A percentile compares a stretch with the other conserved stretches of the same genome.
phyloP scores from a whole-genome alignment of 208 protist genomes.

The Acanthamoeba rhysodes region DNA sequence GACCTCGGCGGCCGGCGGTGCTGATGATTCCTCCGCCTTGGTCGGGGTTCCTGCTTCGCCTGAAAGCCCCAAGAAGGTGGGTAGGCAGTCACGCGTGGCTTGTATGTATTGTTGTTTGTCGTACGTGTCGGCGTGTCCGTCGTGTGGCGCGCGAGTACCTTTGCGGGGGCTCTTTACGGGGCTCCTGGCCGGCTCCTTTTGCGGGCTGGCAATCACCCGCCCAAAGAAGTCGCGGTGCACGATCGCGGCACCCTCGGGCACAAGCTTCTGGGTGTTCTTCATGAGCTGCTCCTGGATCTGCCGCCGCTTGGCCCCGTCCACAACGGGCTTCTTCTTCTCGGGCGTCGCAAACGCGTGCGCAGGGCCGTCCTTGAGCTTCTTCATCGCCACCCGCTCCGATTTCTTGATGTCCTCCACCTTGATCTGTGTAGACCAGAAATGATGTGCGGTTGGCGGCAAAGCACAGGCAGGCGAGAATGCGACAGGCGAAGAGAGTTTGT shows the following conservation, averaged over 20 bases:
- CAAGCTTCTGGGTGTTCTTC: constrained; percentile 8
- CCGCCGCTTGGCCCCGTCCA: neutral
- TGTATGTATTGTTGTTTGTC: too few relatives aligned
- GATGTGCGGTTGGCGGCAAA: neutral
- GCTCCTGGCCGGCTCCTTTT: constrained; percentile 25
- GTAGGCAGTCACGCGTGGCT: too few relatives aligned
- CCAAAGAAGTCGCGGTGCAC: constrained; percentile 28
- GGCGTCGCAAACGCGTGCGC: neutral
- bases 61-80: neutral
- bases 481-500: too few relatives aligned
- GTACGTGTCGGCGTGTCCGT: neutral
- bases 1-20: neutral
- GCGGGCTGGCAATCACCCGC: neutral
- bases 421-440: neutral
- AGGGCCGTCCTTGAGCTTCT: constrained; percentile 47
- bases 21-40: neutral
- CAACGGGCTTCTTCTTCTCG: neutral
- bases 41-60: neutral
- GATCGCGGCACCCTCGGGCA: neutral
- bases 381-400: neutral
- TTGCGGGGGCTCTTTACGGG: constrained; percentile 42
- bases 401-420: constrained; percentile 16
- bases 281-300: constrained; percentile 18
- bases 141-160: neutral
- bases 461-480: too few relatives aligned